Conservation (phyloP, 305 asterid genomes). For the Fraxinus velutina region DNA sequence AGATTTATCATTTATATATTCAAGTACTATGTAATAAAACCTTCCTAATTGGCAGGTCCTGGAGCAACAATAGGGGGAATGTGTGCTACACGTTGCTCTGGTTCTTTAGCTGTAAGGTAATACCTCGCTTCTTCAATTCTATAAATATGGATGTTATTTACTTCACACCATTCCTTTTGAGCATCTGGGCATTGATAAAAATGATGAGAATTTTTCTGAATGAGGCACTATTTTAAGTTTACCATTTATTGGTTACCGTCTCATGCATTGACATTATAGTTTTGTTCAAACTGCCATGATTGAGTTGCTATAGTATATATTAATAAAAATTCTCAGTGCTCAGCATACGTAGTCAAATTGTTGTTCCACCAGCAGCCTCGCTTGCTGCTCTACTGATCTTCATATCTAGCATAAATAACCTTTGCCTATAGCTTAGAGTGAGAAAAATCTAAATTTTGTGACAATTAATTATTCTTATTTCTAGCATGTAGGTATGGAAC, state of each 20-base stretch:
- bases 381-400: neutral
- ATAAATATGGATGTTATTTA: conserved; percentile 15
- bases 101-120: conserved; percentile 98
- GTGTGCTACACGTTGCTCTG: conserved; percentile 99
- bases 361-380: neutral
- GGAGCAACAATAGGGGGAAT: conserved; percentile 99
- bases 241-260: neutral
- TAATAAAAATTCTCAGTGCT: neutral
- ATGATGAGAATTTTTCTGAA: conserved; percentile 4
- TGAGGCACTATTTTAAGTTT: neutral
- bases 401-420: conserved; percentile 4
- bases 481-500: conserved; percentile 93
- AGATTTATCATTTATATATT: conserved; percentile 4
- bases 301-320: neutral
- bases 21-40: conserved; percentile 10
- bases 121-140: conserved; percentile 18
- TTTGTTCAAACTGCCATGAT: neutral
- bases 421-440: neutral
- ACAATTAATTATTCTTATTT: conserved; percentile 35
- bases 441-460: conserved; percentile 15
- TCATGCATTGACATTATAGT: neutral
- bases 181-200: neutral
- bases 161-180: conserved; percentile 9
- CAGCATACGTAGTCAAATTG: neutral
- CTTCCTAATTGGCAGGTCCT: conserved; percentile 61